Evolutionary conservation across 1,139 yeast species (phyloP).

Genomic region (Meyerozyma sp.): DNA sequence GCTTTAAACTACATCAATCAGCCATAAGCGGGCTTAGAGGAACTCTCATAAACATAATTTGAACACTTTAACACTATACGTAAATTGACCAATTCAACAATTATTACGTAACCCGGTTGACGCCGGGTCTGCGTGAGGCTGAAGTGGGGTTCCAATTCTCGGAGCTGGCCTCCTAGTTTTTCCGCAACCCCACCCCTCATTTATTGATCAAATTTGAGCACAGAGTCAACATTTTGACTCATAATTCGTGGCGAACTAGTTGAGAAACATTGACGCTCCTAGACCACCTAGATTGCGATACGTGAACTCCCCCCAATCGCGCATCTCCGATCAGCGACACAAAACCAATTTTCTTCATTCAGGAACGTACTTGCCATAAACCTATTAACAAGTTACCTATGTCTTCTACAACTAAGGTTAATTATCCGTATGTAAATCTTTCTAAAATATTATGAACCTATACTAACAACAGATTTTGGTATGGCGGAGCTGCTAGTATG

Average conservation of each 20-base stretch:
- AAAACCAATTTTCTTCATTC: not conserved
- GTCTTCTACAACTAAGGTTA: not conserved
- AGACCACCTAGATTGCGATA: too few relatives aligned
- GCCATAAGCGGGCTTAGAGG: too few relatives aligned
- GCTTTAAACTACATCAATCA: too few relatives aligned
- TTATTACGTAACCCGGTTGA: not conserved
- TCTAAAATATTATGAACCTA: not conserved
- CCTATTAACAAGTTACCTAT: not conserved
- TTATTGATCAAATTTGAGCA: not conserved
- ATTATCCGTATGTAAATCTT: not conserved
- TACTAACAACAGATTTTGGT: conserved; percentile 36
- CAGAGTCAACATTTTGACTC: not conserved
- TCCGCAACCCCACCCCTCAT: not conserved
- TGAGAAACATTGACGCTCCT: too few relatives aligned
- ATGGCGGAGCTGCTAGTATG: conserved; percentile 62
- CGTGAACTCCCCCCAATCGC: not conserved
- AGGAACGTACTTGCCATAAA: not conserved
- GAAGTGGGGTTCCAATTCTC: not conserved
- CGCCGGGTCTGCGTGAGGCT: not conserved
- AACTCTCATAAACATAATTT: too few relatives aligned
- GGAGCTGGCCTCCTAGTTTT: not conserved
- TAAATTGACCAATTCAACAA: too few relatives aligned
- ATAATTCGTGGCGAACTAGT: too few relatives aligned
- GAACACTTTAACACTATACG: too few relatives aligned
- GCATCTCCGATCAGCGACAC: conserved; percentile 1